Base-by-base conservation (phyloP, 208 protist genomes). In the Leishmania mexicana region DNA sequence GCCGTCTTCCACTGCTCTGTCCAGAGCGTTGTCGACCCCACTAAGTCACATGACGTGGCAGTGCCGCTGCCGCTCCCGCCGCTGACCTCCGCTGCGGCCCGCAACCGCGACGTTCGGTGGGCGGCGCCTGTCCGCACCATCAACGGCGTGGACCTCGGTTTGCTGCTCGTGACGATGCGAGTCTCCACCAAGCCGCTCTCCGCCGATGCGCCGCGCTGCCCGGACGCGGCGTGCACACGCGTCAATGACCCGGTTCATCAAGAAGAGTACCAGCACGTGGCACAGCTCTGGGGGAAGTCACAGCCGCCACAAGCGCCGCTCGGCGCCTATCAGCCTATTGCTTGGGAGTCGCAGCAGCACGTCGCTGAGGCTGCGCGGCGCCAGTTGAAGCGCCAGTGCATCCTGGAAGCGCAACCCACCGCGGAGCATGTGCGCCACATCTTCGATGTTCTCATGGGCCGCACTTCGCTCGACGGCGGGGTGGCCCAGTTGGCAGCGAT, bases 171-270 rank as follows among this genome's bases (percentile, higher is more conserved):
- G 2, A 85, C 85, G 28, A 86, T 96, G 42, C 91, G 94, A 3
- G 80, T 96, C 31, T 93, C 90, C 28, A 81, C 85, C 35, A 88
- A 72, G 47, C 89, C 91, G 57, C 83, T 96, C 21, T 85, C 86
- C 24, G 92, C 87, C 31, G 85, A 86, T 35, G 80, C 87, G 58
- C 92, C 94, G 35, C 81, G 83, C 21, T 92, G 85, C 87, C 38
- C 77, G 8, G 86, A 87, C n/a, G 85, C 73, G 40, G 42, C 65
- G 28, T 97, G 94, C 81, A 73, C 80, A 5, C 81, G 83, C 68
- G 89, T 97, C 74, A 97, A 97, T 83, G 90, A 96, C 82, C 94
- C 94, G 0, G n/a, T 79, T 17, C 93, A 97, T 64, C 93, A 96
- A 83, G 90, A 93, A 74, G 81, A 88, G 76, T 89, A 80, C 68